phyloP scores from a whole-genome alignment of 2,329 filamentous ascomycete genomes.

The Diaporthe citrichinensis region DNA sequence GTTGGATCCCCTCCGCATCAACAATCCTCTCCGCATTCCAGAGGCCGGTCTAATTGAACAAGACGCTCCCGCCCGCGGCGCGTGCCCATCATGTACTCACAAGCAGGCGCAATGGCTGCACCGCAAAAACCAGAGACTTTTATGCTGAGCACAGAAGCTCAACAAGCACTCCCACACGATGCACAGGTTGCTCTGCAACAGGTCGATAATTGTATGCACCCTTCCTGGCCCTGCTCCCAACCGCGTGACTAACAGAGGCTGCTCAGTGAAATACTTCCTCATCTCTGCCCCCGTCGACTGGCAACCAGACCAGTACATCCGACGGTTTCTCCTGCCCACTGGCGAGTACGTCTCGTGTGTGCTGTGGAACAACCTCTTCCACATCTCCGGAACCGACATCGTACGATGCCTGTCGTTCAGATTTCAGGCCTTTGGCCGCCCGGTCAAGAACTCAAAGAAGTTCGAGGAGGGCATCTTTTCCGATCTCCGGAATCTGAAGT shows the following conservation, averaged over 20 bases:
- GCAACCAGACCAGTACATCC: constrained; percentile 96
- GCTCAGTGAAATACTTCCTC: constrained; percentile 97
- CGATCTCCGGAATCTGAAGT: constrained; percentile 97
- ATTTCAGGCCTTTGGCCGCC: constrained; percentile 98
- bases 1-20: constrained; percentile 9
- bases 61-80: constrained; percentile 31
- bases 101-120: constrained; percentile 89
- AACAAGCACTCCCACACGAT: constrained; percentile 95
- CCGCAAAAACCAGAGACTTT: constrained; percentile 99
- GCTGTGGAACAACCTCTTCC: constrained; percentile 98
- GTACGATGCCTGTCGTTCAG: constrained; percentile 97
- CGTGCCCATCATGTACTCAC: constrained; percentile 77
- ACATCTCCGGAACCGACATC: constrained; percentile 99
- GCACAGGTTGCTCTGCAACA: constrained; percentile 97
- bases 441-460: constrained; percentile 99
- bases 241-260: constrained; percentile 44
- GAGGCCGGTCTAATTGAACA: constrained; percentile 34
- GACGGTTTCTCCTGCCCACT: constrained; percentile 93
- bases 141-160: constrained; percentile 96
- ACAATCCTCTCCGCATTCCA: constrained; percentile 27
- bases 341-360: constrained; percentile 99
- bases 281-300: constrained; percentile 99
- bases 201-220: constrained; percentile 89
- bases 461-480: constrained; percentile 99
- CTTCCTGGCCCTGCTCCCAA: background rate